These are phyloP conservation scores for Sugiyamaella grinbergsii DNA, from an alignment of 1,139 yeast species.

Conservation along the genomic window DNA sequence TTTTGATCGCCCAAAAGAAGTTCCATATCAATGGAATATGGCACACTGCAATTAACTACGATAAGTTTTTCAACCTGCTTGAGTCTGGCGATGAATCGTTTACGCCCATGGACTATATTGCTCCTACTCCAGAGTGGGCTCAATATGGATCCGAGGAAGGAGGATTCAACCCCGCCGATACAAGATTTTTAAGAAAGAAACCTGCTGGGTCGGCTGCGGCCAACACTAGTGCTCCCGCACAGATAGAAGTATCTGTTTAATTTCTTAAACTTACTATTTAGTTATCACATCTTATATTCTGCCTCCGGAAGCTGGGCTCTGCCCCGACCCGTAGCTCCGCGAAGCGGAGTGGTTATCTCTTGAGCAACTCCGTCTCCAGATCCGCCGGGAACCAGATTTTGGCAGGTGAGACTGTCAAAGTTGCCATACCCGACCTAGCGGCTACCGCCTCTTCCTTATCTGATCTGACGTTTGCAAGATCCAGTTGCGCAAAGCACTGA, in stretches of 20 bases:
- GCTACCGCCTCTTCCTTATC: too few relatives aligned
- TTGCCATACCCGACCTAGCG: too few relatives aligned
- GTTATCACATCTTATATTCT: too few relatives aligned
- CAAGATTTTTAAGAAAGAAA: constrained; percentile 31
- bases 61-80: constrained; percentile 69
- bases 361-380: too few relatives aligned
- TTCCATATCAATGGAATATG: constrained; percentile 73
- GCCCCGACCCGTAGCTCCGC: constrained; percentile 6
- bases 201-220: constrained; percentile 4
- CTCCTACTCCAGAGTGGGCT: constrained; percentile 89
- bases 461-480: too few relatives aligned
- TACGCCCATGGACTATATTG: constrained; percentile 75
- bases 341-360: too few relatives aligned
- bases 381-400: too few relatives aligned
- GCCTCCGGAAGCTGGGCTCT: constrained; percentile 8
- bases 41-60: constrained; percentile 89
- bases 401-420: too few relatives aligned
- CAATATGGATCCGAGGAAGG: constrained; percentile 82
- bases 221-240: not conserved
- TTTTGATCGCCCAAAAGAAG: constrained; percentile 73
- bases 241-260: not conserved
- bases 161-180: constrained; percentile 87
- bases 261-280: not conserved
- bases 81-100: constrained; percentile 57
- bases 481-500: too few relatives aligned